These are phyloP conservation scores for Diplotaxis tenuifolia DNA, from an alignment of 345 rosid genomes.

Conservation along the genomic window DNA sequence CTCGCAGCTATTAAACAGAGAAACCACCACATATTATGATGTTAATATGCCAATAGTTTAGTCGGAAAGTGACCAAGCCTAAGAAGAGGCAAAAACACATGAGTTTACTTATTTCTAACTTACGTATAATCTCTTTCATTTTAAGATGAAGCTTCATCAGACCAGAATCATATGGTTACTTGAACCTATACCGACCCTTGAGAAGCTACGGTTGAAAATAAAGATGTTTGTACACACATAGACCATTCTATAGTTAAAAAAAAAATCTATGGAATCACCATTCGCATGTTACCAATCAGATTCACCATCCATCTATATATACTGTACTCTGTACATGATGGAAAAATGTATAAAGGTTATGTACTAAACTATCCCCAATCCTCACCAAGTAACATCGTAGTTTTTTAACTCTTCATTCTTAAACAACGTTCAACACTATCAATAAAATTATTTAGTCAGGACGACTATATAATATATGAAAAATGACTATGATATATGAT, in stretches of 20 bases:
- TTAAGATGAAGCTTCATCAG: not conserved
- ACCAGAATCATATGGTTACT: not conserved
- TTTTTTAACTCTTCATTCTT: not conserved
- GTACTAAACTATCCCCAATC: not conserved
- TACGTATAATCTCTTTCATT: not conserved
- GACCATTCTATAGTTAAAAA: not conserved
- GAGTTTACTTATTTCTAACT: not conserved
- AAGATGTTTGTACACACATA: not conserved
- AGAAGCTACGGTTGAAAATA: not conserved
- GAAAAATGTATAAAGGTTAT: not conserved
- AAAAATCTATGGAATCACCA: too few relatives aligned
- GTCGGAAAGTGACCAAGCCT: conserved; percentile 10
- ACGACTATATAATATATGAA: too few relatives aligned
- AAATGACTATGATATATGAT: too few relatives aligned
- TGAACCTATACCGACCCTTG: not conserved
- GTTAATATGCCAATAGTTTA: conserved; percentile 14
- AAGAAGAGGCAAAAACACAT: conserved; percentile 2
- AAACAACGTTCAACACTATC: not conserved
- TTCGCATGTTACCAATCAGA: too few relatives aligned
- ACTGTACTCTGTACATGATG: not conserved
- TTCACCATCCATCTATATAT: too few relatives aligned
- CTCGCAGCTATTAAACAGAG: conserved; percentile 15
- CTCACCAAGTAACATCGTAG: not conserved
- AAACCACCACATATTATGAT: not conserved
- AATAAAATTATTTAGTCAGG: not conserved